Percentiles rank a stretch among this genome's conserved stretches.
Evolutionary conservation across 2,329 filamentous ascomycete species (phyloP).

Genomic region (Daldinia eschscholtzii): DNA sequence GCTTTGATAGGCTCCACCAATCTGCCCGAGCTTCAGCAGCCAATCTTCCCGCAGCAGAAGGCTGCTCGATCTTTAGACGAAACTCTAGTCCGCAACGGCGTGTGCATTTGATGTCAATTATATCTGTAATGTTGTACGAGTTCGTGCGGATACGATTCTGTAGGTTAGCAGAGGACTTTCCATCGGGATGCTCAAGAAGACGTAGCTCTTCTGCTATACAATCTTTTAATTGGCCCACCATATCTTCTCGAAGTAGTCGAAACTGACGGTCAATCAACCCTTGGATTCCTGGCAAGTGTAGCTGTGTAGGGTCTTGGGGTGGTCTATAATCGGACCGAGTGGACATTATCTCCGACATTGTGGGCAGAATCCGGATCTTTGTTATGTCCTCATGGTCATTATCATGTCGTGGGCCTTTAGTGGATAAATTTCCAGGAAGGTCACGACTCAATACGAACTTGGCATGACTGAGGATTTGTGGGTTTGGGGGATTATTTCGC

Average conservation of each 20-base stretch:
- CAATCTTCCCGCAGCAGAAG: not conserved
- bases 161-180: not conserved
- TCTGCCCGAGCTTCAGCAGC: slow-evolving; percentile 23
- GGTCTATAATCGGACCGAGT: slow-evolving; percentile 59
- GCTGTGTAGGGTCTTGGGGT: slow-evolving; percentile 53
- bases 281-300: slow-evolving; percentile 58
- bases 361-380: slow-evolving; percentile 64
- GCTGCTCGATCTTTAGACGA: not conserved
- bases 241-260: slow-evolving; percentile 67
- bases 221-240: slow-evolving; percentile 60
- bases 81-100: slow-evolving; percentile 2
- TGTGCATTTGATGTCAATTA: slow-evolving; percentile 1
- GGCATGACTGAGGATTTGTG: not conserved
- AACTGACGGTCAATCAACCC: slow-evolving; percentile 68
- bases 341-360: slow-evolving; percentile 60
- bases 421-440: slow-evolving; percentile 20
- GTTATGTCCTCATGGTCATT: slow-evolving; percentile 58
- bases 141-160: not conserved
- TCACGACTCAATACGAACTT: not conserved
- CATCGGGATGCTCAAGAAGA: not conserved
- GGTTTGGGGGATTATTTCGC: not conserved
- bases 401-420: slow-evolving; percentile 38
- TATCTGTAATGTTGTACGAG: not conserved
- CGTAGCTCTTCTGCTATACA: slow-evolving; percentile 42
- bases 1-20: slow-evolving; percentile 36